Evolutionary conservation across 2,329 filamentous ascomycete genomes (phyloP), one percentile per base, ranked within the genome.

Genomic region (Penicillium sp.): DNA sequence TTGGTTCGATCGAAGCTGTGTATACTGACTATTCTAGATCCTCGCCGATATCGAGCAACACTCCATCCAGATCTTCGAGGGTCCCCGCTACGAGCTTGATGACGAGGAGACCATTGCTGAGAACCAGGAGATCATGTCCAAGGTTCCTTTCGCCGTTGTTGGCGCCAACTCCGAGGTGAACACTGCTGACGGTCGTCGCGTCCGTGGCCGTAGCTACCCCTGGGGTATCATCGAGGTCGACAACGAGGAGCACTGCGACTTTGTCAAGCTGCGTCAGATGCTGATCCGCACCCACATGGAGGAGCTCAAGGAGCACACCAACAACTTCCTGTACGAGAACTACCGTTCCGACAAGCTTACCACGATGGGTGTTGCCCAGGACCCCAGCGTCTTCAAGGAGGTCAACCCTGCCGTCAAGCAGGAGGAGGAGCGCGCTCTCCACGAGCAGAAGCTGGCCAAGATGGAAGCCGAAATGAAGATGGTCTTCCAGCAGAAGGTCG

Each of bases 381-480:
- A 99, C 80, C 92, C 92, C 67, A 96, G 90, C 75, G 94, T 99
- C 68, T 99, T 99, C 90, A 99, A 99, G 86, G 94, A 99, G 87
- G 91, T 99, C 84, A 99, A 99, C 85, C 94, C 94, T 61, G 93
- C 94, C 44, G 94, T 97, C 79, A 99, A 99, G 88, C 94, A 99
- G 80, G 94, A 99, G 77, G 94, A 99, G 81, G 94, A 99, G 83
- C 91, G 94, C 70, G 88, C 90, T 62, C 84, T 99, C 67, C 94
- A 99, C 84, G 94, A 99, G 81, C 92, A 97, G 84, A 99, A 99
- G 84, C 90, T 99, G 68, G 91, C 93, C 77, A 99, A 99, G 90
- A 99, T 99, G 94, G 94, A 99, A 79, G 87, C 91, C 72, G 94
- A 99, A 79, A 99, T 99, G 94, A 99, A 99, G 90, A 96, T 97